phyloP scores from a whole-genome alignment of 2,329 filamentous ascomycete species.

The Macrophomina tecta region DNA sequence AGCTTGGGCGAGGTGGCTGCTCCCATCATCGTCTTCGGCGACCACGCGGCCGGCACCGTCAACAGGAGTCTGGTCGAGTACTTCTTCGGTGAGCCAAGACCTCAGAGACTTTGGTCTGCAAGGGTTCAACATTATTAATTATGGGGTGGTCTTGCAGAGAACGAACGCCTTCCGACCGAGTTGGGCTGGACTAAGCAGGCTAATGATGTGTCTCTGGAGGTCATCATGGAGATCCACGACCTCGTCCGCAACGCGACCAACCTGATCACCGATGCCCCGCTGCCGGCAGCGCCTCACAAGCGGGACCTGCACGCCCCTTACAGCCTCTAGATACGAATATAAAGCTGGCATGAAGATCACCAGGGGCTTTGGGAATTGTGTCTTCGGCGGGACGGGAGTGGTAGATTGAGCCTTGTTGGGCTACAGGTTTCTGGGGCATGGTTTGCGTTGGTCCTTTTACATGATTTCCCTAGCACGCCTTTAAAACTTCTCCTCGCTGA shows the following conservation, averaged over 20 bases:
- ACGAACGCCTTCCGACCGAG: conserved; percentile 50
- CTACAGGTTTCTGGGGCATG: too few relatives aligned
- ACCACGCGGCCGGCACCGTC: conserved; percentile 49
- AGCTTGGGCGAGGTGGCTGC: conserved; percentile 59
- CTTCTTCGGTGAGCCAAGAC: conserved; percentile 51
- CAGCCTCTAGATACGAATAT: not conserved
- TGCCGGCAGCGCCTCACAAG: not conserved
- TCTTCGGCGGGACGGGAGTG: too few relatives aligned
- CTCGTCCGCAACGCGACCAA: not conserved
- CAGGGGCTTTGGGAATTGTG: too few relatives aligned
- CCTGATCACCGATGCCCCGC: not conserved
- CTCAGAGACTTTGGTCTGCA: not conserved
- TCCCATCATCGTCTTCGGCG: conserved; percentile 58
- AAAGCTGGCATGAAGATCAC: too few relatives aligned
- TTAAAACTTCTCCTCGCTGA: too few relatives aligned
- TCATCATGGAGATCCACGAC: conserved; percentile 26
- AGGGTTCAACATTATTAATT: not conserved
- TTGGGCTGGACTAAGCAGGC: conserved; percentile 46
- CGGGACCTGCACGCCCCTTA: not conserved
- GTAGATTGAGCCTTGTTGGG: too few relatives aligned
- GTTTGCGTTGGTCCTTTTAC: too few relatives aligned
- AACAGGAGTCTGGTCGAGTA: conserved; percentile 51
- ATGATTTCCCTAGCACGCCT: too few relatives aligned
- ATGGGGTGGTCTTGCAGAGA: conserved; percentile 39
- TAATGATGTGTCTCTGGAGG: conserved; percentile 30